Base-by-base conservation (phyloP, 2,329 filamentous ascomycete genomes). In the Beauveria asiatica region DNA sequence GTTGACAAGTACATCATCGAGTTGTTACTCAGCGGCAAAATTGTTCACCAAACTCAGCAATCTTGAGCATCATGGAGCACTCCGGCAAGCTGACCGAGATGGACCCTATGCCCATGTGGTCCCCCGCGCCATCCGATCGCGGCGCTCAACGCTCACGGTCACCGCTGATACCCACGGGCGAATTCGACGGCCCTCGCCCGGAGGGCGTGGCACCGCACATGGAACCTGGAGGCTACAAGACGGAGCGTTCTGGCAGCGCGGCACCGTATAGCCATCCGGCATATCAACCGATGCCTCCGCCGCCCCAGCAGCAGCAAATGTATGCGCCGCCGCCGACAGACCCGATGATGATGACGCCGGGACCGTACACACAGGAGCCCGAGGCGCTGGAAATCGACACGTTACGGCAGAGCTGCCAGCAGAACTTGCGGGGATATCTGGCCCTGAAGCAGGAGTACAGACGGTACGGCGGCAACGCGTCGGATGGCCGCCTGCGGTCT, bases 401-500 rank as follows among this genome's bases (percentile, higher is more conserved):
- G 8, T 65, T 74, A 56, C 70, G 67, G 62, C 67, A 67, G 4
- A 74, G 67, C 60, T 74, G 71, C 48, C 72, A 74, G 52, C 71
- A 70, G 59, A 69, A 70, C 5, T 60, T 77, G 54, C 68, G 69
- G 39, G 73, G 76, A 64, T 73, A 72, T 53, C 60, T 74, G 21
- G 66, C 66, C 3, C 62, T 75, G 17, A 70, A 70, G 64, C 66
- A 66, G 19, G 70, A 70, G 65, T 64, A 70, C 55, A 67, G 63
- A 57, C 65, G 65, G 49, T 63, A 62, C 50, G 70, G 67, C 45
- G 70, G 65, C 39, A 66, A 62, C 66, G 68, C 67, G 60, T 70
- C 65, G 64, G 76, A 80, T 50, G 70, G 73, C 3, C 76, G 75
- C 30, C 67, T 82, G 50, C 71, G 75, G 7, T 64, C 65, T 6